Evolutionary conservation across 495 filamentous ascomycete genomes (phyloP).

Genomic region (Umbilicaria muhlenbergii): DNA sequence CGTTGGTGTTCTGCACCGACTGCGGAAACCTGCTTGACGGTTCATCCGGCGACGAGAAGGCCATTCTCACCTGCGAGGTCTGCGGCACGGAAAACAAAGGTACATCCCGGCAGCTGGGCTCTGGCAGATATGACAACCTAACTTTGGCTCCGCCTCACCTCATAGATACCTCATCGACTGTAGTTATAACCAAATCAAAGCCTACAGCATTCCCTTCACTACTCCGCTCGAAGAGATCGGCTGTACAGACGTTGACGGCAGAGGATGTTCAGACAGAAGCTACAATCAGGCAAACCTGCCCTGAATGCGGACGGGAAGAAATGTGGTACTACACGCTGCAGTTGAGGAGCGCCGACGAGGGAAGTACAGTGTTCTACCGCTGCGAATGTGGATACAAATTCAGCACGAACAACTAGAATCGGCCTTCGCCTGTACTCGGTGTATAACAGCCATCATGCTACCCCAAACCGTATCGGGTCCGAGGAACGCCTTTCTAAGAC

Average conservation of each 20-base stretch:
- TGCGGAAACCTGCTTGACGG: slow-evolving; percentile 82
- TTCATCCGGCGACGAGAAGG: slow-evolving; percentile 57
- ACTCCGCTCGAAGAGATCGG: slow-evolving; percentile 68
- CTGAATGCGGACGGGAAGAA: slow-evolving; percentile 65
- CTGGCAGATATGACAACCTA: background rate
- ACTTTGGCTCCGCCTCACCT: background rate
- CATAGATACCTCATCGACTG: slow-evolving; percentile 65
- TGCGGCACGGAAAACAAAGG: slow-evolving; percentile 77
- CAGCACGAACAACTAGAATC: slow-evolving; percentile 41
- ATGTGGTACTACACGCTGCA: slow-evolving; percentile 79
- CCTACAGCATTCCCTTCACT: slow-evolving; percentile 75
- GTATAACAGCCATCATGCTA: too few species aligned
- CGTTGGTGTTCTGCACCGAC: slow-evolving; percentile 83
- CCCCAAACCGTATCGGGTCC: background rate
- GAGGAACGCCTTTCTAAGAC: slow-evolving; percentile 2
- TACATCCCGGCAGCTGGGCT: slow-evolving; percentile 17
- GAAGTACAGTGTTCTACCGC: slow-evolving; percentile 74
- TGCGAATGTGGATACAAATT: slow-evolving; percentile 65
- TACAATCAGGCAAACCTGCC: slow-evolving; percentile 53
- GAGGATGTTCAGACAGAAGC: slow-evolving; percentile 68
- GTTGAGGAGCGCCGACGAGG: slow-evolving; percentile 86
- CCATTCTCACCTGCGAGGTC: slow-evolving; percentile 63
- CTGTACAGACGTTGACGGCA: slow-evolving; percentile 65
- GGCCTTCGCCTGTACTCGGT: too few species aligned
- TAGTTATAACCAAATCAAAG: slow-evolving; percentile 69